Evolutionary conservation across 257 asterid species (phyloP).

Genomic region (Solanum commersonii): DNA sequence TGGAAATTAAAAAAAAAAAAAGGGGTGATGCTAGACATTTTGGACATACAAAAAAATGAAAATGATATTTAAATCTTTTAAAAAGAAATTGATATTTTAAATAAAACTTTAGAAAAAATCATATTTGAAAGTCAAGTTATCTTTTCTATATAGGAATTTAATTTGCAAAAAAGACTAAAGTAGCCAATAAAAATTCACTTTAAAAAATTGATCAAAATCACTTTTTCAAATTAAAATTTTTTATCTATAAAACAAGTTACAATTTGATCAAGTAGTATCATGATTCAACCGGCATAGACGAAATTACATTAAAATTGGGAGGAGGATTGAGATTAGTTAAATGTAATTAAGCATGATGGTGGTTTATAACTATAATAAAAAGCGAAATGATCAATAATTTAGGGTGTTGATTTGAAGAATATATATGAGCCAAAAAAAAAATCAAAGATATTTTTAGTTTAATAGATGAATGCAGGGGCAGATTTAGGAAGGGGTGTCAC

Average conservation of each 20-base stretch:
- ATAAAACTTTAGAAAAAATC: not conserved
- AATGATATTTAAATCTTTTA: too few relatives aligned
- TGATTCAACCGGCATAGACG: not conserved
- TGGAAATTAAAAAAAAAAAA: not conserved
- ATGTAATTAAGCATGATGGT: not conserved
- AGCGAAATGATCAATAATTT: not conserved
- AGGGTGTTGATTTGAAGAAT: too few relatives aligned
- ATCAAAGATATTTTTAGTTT: too few relatives aligned
- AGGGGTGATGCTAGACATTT: not conserved
- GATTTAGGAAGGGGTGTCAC: too few relatives aligned
- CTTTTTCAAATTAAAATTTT: too few relatives aligned
- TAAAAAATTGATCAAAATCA: not conserved
- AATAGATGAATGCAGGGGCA: too few relatives aligned
- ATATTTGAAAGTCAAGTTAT: not conserved
- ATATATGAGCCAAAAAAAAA: not conserved
- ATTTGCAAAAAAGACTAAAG: too few relatives aligned
- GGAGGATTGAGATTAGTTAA: not conserved
- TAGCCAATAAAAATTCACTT: too few relatives aligned
- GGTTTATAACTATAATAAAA: too few relatives aligned
- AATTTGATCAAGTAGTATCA: not conserved
- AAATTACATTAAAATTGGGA: too few relatives aligned
- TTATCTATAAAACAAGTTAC: too few relatives aligned
- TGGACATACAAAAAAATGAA: not conserved
- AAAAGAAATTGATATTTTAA: not conserved
- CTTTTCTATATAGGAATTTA: too few relatives aligned